A percentile compares a stretch with the other conserved stretches of the same genome.
phyloP scores from a whole-genome alignment of 2,329 filamentous ascomycete genomes.

The Drechslera avenae region DNA sequence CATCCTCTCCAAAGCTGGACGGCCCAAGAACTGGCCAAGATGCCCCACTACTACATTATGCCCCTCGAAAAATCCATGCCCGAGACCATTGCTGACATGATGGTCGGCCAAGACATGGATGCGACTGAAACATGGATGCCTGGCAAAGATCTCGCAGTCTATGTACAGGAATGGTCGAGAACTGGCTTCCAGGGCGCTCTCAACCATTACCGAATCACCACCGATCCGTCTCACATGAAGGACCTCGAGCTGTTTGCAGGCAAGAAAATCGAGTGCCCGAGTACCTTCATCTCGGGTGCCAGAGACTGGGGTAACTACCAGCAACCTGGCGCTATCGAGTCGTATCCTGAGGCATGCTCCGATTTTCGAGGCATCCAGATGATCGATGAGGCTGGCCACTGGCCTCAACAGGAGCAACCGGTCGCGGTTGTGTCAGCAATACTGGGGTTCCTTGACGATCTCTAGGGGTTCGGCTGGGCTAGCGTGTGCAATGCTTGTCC shows the following conservation, averaged over 20 bases:
- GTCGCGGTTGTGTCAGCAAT: conserved; percentile 58
- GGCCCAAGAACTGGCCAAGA: conserved; percentile 61
- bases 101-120: conserved; percentile 57
- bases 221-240: conserved; percentile 53
- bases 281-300: conserved; percentile 64
- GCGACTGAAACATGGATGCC: conserved; percentile 62
- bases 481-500: neutral
- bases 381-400: conserved; percentile 68
- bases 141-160: conserved; percentile 63
- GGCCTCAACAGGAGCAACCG: conserved; percentile 71
- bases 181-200: conserved; percentile 69
- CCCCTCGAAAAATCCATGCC: conserved; percentile 63
- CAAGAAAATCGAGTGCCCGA: conserved; percentile 65
- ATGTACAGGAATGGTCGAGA: conserved; percentile 64
- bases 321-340: conserved; percentile 67
- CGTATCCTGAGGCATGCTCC: conserved; percentile 58
- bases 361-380: conserved; percentile 60
- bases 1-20: conserved; percentile 61
- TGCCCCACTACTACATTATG: conserved; percentile 75
- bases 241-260: conserved; percentile 66
- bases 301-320: conserved; percentile 73
- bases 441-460: conserved; percentile 47
- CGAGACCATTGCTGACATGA: conserved; percentile 59
- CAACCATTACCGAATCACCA: conserved; percentile 70
- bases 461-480: conserved; percentile 12